phyloP scores from a whole-genome alignment of 2,329 filamentous ascomycete genomes.

The Trichoderma simmonsii region DNA sequence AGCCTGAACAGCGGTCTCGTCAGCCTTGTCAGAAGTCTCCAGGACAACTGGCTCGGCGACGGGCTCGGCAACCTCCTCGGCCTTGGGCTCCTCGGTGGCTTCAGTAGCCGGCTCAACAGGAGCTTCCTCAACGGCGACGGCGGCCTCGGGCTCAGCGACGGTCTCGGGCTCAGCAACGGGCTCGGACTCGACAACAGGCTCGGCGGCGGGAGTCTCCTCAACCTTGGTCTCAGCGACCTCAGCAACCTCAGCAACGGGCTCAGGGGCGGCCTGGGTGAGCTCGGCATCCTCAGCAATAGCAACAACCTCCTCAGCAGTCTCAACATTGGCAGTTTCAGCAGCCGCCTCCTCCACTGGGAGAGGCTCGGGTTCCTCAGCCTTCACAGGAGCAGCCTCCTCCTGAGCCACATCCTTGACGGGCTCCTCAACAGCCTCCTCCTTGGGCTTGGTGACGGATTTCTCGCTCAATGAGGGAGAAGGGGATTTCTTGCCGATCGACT shows the following conservation, averaged over 20 bases:
- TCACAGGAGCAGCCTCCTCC: neutral
- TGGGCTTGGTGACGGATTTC: neutral
- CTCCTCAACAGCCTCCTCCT: conserved; percentile 12
- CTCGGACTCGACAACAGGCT: neutral
- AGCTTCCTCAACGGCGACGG: neutral
- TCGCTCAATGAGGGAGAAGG: neutral
- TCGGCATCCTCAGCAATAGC: conserved; percentile 18
- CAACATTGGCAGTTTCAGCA: conserved; percentile 18
- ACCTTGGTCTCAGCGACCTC: neutral
- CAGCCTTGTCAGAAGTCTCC: neutral
- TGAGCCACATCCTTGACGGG: conserved; percentile 2
- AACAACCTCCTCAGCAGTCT: conserved; percentile 14
- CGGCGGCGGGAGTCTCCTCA: neutral
- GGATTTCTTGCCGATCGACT: neutral
- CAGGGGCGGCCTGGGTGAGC: conserved; percentile 7
- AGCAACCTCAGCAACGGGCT: neutral
- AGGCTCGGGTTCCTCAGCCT: conserved; percentile 6
- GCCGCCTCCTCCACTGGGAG: conserved; percentile 16
- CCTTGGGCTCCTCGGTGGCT: conserved; percentile 15
- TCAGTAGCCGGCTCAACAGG: conserved; percentile 5
- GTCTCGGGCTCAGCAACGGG: neutral
- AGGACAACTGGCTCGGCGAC: neutral
- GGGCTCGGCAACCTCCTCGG: conserved; percentile 14
- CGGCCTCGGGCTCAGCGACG: neutral
- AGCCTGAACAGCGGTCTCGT: neutral